phyloP scores from a whole-genome alignment of 169 alveolate species.

The Amoebophrya sp. region DNA sequence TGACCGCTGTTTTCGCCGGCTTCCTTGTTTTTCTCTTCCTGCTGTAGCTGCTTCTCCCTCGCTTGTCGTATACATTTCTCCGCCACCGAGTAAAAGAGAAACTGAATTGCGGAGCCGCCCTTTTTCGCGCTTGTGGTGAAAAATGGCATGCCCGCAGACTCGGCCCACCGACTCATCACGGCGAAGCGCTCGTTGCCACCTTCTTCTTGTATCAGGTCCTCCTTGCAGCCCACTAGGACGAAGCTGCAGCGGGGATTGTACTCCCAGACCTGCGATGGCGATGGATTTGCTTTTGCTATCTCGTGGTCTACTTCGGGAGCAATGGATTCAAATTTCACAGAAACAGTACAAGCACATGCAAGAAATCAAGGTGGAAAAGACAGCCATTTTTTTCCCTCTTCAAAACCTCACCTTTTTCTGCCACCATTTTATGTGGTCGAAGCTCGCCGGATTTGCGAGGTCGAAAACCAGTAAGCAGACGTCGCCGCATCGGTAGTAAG shows the following conservation, averaged over 20 bases:
- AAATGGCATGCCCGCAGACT: neutral
- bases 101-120: neutral
- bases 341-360: too few relatives aligned
- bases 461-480: constrained; percentile 32
- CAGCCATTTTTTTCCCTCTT: too few relatives aligned
- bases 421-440: constrained; percentile 40
- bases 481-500: constrained; percentile 42
- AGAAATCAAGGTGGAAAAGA: too few relatives aligned
- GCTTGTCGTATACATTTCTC: neutral
- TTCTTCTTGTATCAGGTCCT: neutral
- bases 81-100: neutral
- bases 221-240: neutral
- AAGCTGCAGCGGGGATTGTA: neutral
- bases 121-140: neutral
- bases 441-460: constrained; percentile 41
- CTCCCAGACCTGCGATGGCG: neutral
- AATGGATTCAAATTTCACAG: too few relatives aligned
- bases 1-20: neutral
- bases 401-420: neutral
- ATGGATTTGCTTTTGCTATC: too few relatives aligned
- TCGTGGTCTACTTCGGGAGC: too few relatives aligned
- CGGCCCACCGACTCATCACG: constrained; percentile 5
- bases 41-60: neutral
- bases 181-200: neutral
- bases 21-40: neutral